Evolutionary conservation across 2,329 filamentous ascomycete genomes (phyloP).

Genomic region (Fusarium sp.): DNA sequence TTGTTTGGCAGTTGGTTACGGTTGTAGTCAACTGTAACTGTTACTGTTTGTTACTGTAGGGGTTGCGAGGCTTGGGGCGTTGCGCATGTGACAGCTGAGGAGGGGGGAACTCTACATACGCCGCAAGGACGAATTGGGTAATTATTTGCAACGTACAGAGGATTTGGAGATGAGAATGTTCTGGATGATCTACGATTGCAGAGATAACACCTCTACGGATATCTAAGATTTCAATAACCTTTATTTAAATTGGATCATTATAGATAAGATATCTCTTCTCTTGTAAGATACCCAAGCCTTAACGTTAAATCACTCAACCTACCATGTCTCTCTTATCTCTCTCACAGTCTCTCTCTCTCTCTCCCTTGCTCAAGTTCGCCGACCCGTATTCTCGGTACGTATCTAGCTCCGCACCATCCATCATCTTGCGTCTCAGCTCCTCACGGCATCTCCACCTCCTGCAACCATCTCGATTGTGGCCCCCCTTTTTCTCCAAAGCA

Average conservation of each 20-base stretch:
- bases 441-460: constrained; percentile 38
- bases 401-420: constrained; percentile 24
- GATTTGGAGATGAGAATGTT: neutral
- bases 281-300: neutral
- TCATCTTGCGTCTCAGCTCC: constrained; percentile 14
- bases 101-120: neutral
- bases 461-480: constrained; percentile 6
- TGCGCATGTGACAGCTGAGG: constrained; percentile 22
- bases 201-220: neutral
- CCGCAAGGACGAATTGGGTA: neutral
- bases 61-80: constrained; percentile 8
- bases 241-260: too few relatives aligned
- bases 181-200: too few relatives aligned
- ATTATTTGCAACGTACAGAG: neutral
- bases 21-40: too few relatives aligned
- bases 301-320: constrained; percentile 22
- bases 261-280: too few relatives aligned
- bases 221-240: neutral
- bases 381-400: constrained; percentile 3
- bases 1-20: neutral
- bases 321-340: constrained; percentile 8
- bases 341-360: neutral
- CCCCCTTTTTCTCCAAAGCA: constrained; percentile 26
- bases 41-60: too few relatives aligned
- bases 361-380: neutral